Evolutionary conservation across 768 basidiomycete genomes (phyloP).

Genomic region (Termitomyces sp.): DNA sequence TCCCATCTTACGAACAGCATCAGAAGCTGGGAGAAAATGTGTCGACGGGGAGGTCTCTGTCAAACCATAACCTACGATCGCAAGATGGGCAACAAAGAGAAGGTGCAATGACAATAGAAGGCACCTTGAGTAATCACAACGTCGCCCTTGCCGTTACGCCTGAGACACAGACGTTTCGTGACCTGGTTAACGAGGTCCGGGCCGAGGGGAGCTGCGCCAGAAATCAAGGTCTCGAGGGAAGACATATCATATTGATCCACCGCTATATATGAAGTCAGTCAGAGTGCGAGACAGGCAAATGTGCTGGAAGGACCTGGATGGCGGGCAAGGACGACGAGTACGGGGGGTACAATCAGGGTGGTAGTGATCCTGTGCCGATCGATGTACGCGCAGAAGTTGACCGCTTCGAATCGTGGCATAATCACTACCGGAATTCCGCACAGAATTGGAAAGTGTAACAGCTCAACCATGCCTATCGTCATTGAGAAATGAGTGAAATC

Average conservation of each 20-base stretch:
- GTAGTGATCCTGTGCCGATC: conserved; percentile 58
- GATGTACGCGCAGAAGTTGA: conserved; percentile 58
- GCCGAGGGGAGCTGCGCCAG: conserved; percentile 80
- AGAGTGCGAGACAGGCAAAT: too few relatives aligned
- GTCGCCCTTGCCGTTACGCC: conserved; percentile 33
- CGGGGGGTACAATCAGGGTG: conserved; percentile 70
- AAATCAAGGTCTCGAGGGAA: conserved; percentile 52
- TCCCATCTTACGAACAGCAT: conserved; percentile 47
- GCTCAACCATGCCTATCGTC: conserved; percentile 47
- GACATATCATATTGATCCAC: conserved; percentile 65
- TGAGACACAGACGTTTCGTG: conserved; percentile 26
- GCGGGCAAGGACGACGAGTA: conserved; percentile 68
- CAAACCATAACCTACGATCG: conserved; percentile 57
- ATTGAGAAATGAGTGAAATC: neutral
- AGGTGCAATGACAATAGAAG: neutral
- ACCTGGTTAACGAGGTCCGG: conserved; percentile 52
- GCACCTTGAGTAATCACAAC: conserved; percentile 45
- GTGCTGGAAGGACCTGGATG: conserved; percentile 49
- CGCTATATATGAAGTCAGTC: conserved; percentile 27
- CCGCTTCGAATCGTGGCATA: conserved; percentile 68
- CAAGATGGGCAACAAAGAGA: neutral
- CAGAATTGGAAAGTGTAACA: conserved; percentile 52
- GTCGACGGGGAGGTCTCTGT: conserved; percentile 81
- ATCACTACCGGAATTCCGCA: conserved; percentile 49
- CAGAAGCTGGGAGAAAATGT: conserved; percentile 43